Base-by-base conservation (phyloP, 1,284 basidiomycete species). In the Agroathelia rolfsii region DNA sequence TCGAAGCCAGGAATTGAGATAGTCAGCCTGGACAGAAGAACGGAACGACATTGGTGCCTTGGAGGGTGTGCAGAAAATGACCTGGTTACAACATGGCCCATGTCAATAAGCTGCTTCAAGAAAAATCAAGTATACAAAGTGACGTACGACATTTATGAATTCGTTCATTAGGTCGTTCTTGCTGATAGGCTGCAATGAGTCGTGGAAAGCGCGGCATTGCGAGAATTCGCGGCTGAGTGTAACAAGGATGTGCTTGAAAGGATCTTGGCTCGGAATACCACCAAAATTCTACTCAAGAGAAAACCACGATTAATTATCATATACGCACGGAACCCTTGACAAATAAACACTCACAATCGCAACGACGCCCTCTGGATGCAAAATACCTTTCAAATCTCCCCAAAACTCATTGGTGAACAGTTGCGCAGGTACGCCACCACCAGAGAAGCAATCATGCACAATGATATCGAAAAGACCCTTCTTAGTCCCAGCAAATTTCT, bases 401-500 rank as follows among this genome's bases (percentile, higher is more conserved):
- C 87, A 93, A 49, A 92, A 92, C 42, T 88, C 76, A 15, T 66
- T 32, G 0, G 88, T 85, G 55, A 83, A 94, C 25, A 95, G 59
- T 46, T 87, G 76, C 11, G 75, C 62, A 0, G 90, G 88, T 3
- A 95, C 76, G 13, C 72, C 72, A 3, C 90, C 92, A 3, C 89
- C 90, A 7, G 87, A 88, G 55, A 94, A 95, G 45, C 83, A 86
- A 49, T 94, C 92, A 47, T 96, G 92, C 0, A 94, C 62, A 12
- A 90, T 70, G 43, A 84, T 75, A 50, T 86, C 83, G 51, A 75
- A 94, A 15, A 50, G 51, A 19, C 55, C 47, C 37, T 65, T 61
- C 17, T 59, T 49, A 14, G 61, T 47, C n/a, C n/a, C n/a, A n/a
- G n/a, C n/a, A n/a, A n/a, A n/a, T n/a, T n/a, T n/a, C n/a, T n/a